phyloP scores from a whole-genome alignment of 805 yeast species.

The Monosporozyma solicola region DNA sequence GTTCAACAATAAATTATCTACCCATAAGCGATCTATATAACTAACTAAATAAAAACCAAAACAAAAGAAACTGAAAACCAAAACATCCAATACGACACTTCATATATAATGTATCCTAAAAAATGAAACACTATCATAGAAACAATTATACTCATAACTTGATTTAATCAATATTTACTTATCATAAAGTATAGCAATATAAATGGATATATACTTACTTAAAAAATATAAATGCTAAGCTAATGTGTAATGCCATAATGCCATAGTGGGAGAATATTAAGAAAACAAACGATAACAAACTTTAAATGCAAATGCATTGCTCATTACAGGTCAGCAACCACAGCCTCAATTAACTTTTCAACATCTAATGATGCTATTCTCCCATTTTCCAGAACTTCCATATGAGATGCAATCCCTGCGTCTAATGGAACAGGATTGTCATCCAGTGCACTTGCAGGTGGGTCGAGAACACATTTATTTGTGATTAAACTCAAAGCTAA shows the following conservation, averaged over 20 bases:
- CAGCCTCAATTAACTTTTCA: conserved; percentile 54
- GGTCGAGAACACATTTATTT: conserved; percentile 64
- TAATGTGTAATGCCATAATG: background rate
- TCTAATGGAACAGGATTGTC: conserved; percentile 44
- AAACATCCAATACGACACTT: background rate
- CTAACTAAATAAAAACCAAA: background rate
- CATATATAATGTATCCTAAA: background rate
- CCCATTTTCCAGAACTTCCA: conserved; percentile 84
- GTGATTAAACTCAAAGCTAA: conserved; percentile 83
- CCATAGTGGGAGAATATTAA: background rate
- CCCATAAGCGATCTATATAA: background rate
- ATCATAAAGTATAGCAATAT: background rate
- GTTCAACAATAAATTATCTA: conserved; percentile 56
- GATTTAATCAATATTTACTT: background rate
- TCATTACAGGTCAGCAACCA: conserved; percentile 36
- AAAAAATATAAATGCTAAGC: background rate
- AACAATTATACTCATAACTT: background rate
- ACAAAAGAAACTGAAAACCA: background rate
- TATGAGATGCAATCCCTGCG: conserved; percentile 80
- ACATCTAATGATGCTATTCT: conserved; percentile 75
- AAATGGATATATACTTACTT: background rate
- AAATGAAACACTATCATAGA: background rate
- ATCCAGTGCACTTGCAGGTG: conserved; percentile 59
- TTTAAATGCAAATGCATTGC: background rate
- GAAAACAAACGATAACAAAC: background rate